Evolutionary conservation across 2,329 filamentous ascomycete genomes (phyloP).

Genomic region (Arthroderma sp.): DNA sequence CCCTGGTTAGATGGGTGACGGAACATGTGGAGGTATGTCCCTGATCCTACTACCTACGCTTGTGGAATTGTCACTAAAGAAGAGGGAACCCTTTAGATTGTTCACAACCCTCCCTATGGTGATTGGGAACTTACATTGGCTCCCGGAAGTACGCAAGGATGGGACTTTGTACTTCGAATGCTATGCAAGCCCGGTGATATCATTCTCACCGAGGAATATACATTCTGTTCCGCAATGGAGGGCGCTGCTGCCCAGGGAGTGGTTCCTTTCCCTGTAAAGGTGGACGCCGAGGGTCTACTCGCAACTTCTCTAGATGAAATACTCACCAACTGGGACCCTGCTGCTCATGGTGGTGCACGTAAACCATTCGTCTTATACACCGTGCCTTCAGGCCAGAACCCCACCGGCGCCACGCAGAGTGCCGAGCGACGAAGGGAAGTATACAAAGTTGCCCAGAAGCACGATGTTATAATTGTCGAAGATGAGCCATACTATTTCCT

Average conservation of each 20-base stretch:
- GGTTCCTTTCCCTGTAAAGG: slow-evolving; percentile 47
- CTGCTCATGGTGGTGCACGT: slow-evolving; percentile 39
- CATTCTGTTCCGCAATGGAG: slow-evolving; percentile 66
- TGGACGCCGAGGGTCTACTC: slow-evolving; percentile 56
- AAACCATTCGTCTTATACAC: slow-evolving; percentile 61
- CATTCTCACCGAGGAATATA: slow-evolving; percentile 80
- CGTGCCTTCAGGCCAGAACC: slow-evolving; percentile 76
- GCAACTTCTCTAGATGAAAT: slow-evolving; percentile 51
- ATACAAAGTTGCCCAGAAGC: slow-evolving; percentile 67
- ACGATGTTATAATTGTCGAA: slow-evolving; percentile 78
- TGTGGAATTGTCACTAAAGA: slow-evolving; percentile 3
- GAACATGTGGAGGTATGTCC: slow-evolving; percentile 68
- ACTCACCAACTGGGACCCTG: slow-evolving; percentile 53
- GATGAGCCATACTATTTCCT: slow-evolving; percentile 94
- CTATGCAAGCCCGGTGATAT: slow-evolving; percentile 65
- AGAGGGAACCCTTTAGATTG: slow-evolving; percentile 38
- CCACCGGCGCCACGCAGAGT: slow-evolving; percentile 73
- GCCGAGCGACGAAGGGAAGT: slow-evolving; percentile 55
- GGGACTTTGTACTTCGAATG: slow-evolving; percentile 75
- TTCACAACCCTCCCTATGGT: slow-evolving; percentile 72
- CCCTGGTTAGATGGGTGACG: slow-evolving; percentile 78
- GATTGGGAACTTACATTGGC: slow-evolving; percentile 83
- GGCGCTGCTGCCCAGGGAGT: slow-evolving; percentile 53
- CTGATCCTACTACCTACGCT: neutral
- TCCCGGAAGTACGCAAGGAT: slow-evolving; percentile 71